Percentiles rank a stretch among this genome's conserved stretches.
Evolutionary conservation across 192 early-diverging fungal genomes (phyloP).

Genomic region (Backusella sp.): DNA sequence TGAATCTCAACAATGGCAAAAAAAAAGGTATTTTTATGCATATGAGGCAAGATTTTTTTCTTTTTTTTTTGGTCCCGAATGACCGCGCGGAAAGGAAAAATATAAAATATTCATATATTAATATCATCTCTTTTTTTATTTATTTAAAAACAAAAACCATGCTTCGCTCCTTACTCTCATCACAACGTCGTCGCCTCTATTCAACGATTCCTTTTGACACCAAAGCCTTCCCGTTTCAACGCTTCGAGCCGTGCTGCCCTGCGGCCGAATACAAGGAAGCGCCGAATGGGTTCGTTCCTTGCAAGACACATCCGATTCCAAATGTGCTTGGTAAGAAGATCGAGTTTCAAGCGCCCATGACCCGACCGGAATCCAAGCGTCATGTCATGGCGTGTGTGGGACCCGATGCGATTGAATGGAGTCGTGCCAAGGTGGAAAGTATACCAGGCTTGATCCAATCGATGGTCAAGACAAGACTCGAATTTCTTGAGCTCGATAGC

Average conservation of each 20-base stretch:
- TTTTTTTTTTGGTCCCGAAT: neutral
- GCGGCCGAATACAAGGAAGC: neutral
- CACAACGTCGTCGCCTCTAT: neutral
- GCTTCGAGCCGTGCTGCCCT: constrained; percentile 39
- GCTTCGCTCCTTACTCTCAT: neutral
- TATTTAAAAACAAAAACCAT: neutral
- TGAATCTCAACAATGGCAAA: constrained; percentile 52
- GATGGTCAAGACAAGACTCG: neutral
- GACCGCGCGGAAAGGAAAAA: neutral
- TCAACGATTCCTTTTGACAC: constrained; percentile 34
- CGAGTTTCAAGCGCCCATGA: constrained; percentile 28
- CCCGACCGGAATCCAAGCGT: neutral
- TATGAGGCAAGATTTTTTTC: neutral
- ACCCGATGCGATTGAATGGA: constrained; percentile 30
- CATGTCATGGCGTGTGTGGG: constrained; percentile 40
- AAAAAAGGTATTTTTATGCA: neutral
- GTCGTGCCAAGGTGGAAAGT: constrained; percentile 32
- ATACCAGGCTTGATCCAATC: constrained; percentile 15
- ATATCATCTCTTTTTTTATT: neutral
- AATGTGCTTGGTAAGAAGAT: constrained; percentile 33
- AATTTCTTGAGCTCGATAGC: neutral
- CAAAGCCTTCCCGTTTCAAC: constrained; percentile 23
- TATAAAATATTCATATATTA: neutral
- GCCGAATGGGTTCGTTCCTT: constrained; percentile 31
- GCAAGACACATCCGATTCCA: constrained; percentile 31